Conservation (phyloP, 805 yeast genomes). For the Alloascoidea africana region DNA sequence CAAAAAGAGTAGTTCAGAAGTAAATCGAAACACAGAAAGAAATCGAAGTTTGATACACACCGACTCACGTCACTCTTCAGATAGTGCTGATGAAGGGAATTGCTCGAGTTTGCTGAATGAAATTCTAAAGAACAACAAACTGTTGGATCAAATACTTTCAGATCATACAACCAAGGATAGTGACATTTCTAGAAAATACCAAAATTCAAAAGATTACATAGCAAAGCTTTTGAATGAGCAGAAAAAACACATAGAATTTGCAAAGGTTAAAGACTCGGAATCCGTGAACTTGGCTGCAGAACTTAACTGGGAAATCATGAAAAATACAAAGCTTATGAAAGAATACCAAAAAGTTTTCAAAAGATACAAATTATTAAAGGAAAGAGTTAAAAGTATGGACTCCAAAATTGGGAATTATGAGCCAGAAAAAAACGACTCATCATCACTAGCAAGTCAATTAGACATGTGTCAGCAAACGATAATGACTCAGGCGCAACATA, state of each 20-base stretch:
- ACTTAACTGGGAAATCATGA: background rate
- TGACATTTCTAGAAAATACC: background rate
- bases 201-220: background rate
- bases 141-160: background rate
- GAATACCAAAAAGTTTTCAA: background rate
- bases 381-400: background rate
- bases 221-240: background rate
- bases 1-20: background rate
- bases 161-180: background rate
- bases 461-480: background rate
- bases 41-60: too few relatives aligned
- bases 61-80: background rate
- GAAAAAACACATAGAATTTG: background rate
- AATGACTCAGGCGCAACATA: background rate
- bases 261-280: background rate
- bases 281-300: background rate
- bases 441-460: background rate
- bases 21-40: background rate
- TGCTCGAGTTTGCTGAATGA: background rate
- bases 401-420: background rate
- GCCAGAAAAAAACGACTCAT: background rate
- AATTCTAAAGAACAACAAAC: background rate
- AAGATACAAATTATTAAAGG: slow-evolving; percentile 1
- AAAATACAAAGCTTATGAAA: background rate
- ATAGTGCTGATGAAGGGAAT: background rate